Base-by-base conservation (phyloP, 495 filamentous ascomycete genomes). In the Parathielavia appendiculata region DNA sequence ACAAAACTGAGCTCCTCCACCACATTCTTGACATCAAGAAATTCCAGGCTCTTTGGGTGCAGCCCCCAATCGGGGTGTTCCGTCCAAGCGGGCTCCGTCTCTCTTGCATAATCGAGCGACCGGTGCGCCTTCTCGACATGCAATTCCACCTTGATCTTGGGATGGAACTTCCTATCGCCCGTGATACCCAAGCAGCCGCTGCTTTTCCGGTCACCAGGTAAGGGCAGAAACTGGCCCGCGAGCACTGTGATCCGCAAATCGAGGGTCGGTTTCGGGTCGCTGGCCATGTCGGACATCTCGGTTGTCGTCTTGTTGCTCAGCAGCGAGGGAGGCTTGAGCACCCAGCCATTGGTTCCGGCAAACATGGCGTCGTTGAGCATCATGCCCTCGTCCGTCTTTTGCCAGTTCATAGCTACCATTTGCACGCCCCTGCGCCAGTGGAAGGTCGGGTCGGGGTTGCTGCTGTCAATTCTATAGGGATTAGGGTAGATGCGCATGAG, bases 331-430 rank as follows among this genome's bases (percentile, higher is more conserved):
- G 92, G 92, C 69, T 97, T 97, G 19, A 92, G 80, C 10, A 93
- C 82, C 86, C 90, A 97, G 20, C 92, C 92, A 22, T 77, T 75
- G 44, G 86, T 86, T n/a, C 84, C 86, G 11, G 80, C 80, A 64
- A 97, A 97, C 90, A 97, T 95, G 48, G 81, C 92, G 60, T 88
- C 81, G 67, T 97, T 96, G 40, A 96, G 81, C 91, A 97, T 96
- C 87, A 90, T 95, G 36, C 90, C 91, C 56, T 88, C 85, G 68
- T 97, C 92, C 54, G 83, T 81, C 47, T 81, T 86, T 63, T 97
- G 92, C 91, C 92, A 96, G 71, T 97, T 97, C 67, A 97, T 79
- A 6, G 92, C 92, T 5, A 93, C 92, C 68, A 96, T 87, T 69
- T 97, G 92, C 2, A 92, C 88, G 14, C 92, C 92, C 40, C 86